Conservation (phyloP, 768 basidiomycete genomes). For the Psilocybe cyanescens region DNA sequence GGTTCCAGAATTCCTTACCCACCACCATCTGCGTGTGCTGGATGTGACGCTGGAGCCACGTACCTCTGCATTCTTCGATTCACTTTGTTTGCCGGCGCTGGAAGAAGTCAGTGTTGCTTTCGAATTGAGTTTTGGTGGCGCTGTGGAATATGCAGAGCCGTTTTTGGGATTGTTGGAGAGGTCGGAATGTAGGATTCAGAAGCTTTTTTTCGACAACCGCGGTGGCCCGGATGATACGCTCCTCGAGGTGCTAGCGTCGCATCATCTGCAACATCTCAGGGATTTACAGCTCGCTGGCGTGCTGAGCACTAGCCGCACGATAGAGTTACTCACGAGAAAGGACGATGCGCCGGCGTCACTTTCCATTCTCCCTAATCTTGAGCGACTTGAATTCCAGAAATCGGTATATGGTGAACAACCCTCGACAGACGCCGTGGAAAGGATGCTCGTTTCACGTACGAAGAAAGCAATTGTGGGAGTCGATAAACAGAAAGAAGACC, state of each 20-base stretch:
- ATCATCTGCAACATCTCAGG: neutral
- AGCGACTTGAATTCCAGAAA: conserved; percentile 3
- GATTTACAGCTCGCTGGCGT: neutral
- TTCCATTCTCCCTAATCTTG: conserved; percentile 3
- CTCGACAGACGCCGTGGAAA: neutral
- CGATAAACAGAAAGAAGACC: neutral
- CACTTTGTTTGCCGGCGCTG: neutral
- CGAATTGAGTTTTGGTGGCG: neutral
- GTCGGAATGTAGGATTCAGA: neutral
- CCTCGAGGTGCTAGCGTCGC: neutral
- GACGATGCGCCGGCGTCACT: neutral
- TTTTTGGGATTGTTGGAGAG: neutral
- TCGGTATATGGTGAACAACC: neutral
- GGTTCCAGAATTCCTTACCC: neutral
- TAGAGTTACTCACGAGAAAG: conserved; percentile 1
- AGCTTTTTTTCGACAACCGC: neutral
- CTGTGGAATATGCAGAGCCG: neutral
- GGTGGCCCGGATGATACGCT: neutral
- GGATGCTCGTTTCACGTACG: conserved; percentile 2
- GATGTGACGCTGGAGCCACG: neutral
- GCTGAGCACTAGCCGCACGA: neutral
- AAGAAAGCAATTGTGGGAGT: neutral
- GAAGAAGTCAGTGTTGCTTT: neutral
- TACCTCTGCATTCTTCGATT: neutral
- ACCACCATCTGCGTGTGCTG: neutral